Evolutionary conservation across 495 filamentous ascomycete genomes (phyloP), one percentile per base, ranked within the genome.

Genomic region (Bacidia gigantensis): DNA sequence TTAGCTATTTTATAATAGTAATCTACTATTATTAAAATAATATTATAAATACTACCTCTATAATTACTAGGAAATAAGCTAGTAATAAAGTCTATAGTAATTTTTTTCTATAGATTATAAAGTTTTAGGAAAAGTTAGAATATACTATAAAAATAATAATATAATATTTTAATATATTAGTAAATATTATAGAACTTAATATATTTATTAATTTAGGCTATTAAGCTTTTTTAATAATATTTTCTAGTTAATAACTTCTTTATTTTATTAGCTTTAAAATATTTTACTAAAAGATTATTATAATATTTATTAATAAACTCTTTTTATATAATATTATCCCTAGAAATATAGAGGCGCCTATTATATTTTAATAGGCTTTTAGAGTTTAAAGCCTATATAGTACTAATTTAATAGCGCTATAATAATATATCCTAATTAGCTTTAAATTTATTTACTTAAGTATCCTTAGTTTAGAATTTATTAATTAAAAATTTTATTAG

Each of bases 1-100:
- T 18, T 25, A n/a, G 26, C 26, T 48, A 35, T 48, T 25, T 48
- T 48, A 48, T 22, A 23, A 48, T 48, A 48, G n/a, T n/a, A n/a
- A n/a, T n/a, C n/a, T n/a, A n/a, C n/a, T n/a, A n/a, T n/a, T n/a
- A n/a, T n/a, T n/a, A 39, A 39, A 39, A 39, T 10, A 39, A 10
- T 39, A n/a, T n/a, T n/a, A n/a, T n/a, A n/a, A n/a, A n/a, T 39
- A 39, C n/a, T 39, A 39, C 35, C n/a, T 39, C 10, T 10, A 10
- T 39, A 39, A 39, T 10, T 39, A 39, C 11, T 10, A 10, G n/a
- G 10, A 39, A 10, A n/a, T 39, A 10, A 39, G 10, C n/a, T 39
- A n/a, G n/a, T n/a, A n/a, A n/a, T n/a, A n/a, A n/a, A n/a, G n/a
- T n/a, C n/a, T n/a, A n/a, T 18, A 9, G 14, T 18, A 44, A 17